Conservation (phyloP, 331 rosid genomes). For the Stylosanthes scabra region DNA sequence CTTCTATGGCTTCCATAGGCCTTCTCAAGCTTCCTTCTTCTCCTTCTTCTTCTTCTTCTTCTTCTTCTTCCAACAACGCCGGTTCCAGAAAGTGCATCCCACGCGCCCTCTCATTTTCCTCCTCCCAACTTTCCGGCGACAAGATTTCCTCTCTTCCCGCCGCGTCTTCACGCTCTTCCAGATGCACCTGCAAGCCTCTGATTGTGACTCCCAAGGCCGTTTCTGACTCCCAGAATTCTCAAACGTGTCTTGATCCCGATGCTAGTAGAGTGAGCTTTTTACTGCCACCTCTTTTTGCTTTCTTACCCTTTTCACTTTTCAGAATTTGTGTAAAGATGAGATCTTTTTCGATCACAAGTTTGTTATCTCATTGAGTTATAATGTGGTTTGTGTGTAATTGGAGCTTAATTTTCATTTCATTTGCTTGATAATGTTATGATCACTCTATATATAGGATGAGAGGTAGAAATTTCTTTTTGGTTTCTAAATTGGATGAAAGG, state of each 20-base stretch:
- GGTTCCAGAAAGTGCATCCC: constrained; percentile 22
- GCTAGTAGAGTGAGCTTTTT: constrained; percentile 82
- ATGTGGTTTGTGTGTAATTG: constrained; percentile 12
- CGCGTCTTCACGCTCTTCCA: constrained; percentile 23
- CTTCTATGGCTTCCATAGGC: constrained; percentile 72
- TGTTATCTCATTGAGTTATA: constrained; percentile 4
- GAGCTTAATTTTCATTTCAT: neutral
- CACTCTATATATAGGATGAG: neutral
- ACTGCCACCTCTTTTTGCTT: neutral
- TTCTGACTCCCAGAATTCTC: constrained; percentile 89
- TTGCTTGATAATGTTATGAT: neutral
- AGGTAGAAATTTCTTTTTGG: neutral
- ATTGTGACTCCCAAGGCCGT: constrained; percentile 84
- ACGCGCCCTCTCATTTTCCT: constrained; percentile 57
- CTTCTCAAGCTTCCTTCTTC: constrained; percentile 47
- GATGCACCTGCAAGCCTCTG: constrained; percentile 32
- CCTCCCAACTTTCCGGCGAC: constrained; percentile 64
- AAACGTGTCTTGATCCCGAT: constrained; percentile 96
- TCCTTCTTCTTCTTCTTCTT: constrained; percentile 11
- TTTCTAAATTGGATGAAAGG: neutral
- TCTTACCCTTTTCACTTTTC: constrained; percentile 4
- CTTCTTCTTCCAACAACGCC: constrained; percentile 31
- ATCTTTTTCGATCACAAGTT: constrained; percentile 14
- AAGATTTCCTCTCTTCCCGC: constrained; percentile 44
- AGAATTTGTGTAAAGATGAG: neutral